Base-by-base conservation (phyloP, 1,284 basidiomycete genomes). In the Neolentinus lepideus region DNA sequence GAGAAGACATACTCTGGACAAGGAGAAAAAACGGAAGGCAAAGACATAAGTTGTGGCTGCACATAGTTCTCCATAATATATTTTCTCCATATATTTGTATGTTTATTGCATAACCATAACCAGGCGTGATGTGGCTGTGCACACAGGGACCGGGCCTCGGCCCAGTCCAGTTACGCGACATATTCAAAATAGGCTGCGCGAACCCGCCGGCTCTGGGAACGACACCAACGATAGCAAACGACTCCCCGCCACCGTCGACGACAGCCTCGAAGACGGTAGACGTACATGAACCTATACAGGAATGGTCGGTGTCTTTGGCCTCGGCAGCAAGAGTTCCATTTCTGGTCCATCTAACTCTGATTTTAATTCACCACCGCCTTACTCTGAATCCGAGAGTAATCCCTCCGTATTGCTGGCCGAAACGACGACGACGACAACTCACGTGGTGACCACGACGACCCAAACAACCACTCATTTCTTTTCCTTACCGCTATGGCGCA, bases 401-500 rank as follows among this genome's bases (percentile, higher is more conserved):
- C 60, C 73, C n/a, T 67, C 74, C 43, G 59, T 77, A 25, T 61
- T 79, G 52, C 65, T 78, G 51, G 65, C 77, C 45, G 77, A 76
- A 63, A 78, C 73, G 29, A 78, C 75, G 24, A 77, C 78, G 24
- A 82, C 79, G 6, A 75, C 73, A 3, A 78, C 77, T 10, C 73
- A 76, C 58, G 67, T 75, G 52, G 71, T 79, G 22, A 79, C 78
- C 14, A 80, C 77, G 16, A 78, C 78, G 0, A 77, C 78, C 0
- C 72, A 75, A 19, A 73, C 75, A 3, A 74, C 71, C 48, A 76
- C 80, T 43, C 80, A 82, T 67, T 82, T 87, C 70, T 82, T 88
- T 66, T 81, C 85, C 35, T 66, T 84, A 26, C 82, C 85, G 19
- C 73, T 77, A 56, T 86, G 84, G 85, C 79, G 75, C 63, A 83